Percentiles rank a stretch among this genome's conserved stretches.
These are phyloP conservation scores for Vinca major DNA, from an alignment of 305 asterid species.

Conservation along the genomic window DNA sequence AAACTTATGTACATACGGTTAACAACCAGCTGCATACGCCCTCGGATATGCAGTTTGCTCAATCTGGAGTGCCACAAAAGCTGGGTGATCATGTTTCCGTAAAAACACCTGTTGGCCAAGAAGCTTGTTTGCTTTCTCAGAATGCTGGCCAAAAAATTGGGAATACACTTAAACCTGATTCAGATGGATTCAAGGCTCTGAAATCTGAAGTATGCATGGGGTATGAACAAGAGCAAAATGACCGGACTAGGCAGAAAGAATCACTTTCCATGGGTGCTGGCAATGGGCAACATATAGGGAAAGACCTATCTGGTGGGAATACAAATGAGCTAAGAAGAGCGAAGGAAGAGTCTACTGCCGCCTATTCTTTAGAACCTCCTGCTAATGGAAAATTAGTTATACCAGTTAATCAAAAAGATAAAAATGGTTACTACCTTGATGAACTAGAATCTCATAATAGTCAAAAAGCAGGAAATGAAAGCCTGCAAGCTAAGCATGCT, in stretches of 20 bases:
- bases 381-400: no score
- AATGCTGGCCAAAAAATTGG: constrained; percentile 27
- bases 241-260: constrained; percentile 24
- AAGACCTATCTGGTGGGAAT: no score
- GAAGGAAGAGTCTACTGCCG: no score
- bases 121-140: constrained; percentile 36
- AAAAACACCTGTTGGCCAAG: constrained; percentile 26
- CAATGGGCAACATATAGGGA: constrained; percentile 13
- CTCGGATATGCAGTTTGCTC: constrained; percentile 19
- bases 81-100: constrained; percentile 19
- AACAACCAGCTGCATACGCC: constrained; percentile 18
- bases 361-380: no score
- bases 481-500: constrained; percentile 17
- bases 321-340: no score
- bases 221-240: constrained; percentile 21
- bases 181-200: constrained; percentile 27
- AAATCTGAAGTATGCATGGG: constrained; percentile 26
- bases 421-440: constrained; percentile 3
- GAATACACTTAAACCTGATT: constrained; percentile 21
- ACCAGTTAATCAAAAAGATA: no score
- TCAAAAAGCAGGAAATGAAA: constrained; percentile 15
- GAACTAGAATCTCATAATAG: constrained; percentile 22
- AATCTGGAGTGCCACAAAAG: constrained; percentile 23
- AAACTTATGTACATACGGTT: constrained; percentile 25
- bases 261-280: constrained; percentile 23